A percentile compares a stretch with the other conserved stretches of the same genome.
These are phyloP conservation scores for Coniella lustricola DNA, from an alignment of 2,329 filamentous ascomycete species.

Conservation along the genomic window DNA sequence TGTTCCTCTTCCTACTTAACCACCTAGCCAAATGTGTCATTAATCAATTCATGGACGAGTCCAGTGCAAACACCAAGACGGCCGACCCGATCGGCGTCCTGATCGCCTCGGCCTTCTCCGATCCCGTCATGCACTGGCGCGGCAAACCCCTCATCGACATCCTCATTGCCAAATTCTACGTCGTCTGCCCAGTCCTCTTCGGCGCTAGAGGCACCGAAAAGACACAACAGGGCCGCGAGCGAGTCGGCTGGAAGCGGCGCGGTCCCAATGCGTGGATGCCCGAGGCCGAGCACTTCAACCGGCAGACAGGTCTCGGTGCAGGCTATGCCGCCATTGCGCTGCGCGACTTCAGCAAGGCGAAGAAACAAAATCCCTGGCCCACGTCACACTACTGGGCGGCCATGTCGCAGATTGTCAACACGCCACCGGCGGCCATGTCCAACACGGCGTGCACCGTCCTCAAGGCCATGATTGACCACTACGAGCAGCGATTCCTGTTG, in stretches of 20 bases:
- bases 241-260: slow-evolving; percentile 68
- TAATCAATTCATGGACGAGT: slow-evolving; percentile 57
- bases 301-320: slow-evolving; percentile 75
- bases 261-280: slow-evolving; percentile 49
- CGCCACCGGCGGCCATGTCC: slow-evolving; percentile 59
- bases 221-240: slow-evolving; percentile 57
- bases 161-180: slow-evolving; percentile 73
- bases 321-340: slow-evolving; percentile 80
- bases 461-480: slow-evolving; percentile 63
- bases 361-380: slow-evolving; percentile 66
- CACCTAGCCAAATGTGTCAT: slow-evolving; percentile 63
- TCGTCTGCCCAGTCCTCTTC: slow-evolving; percentile 77
- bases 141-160: slow-evolving; percentile 67
- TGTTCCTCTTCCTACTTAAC: slow-evolving; percentile 67
- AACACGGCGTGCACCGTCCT: slow-evolving; percentile 67
- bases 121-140: slow-evolving; percentile 54
- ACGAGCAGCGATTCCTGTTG: slow-evolving; percentile 66
- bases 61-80: slow-evolving; percentile 47
- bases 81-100: slow-evolving; percentile 69
- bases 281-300: slow-evolving; percentile 69
- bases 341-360: slow-evolving; percentile 69
- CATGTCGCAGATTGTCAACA: slow-evolving; percentile 69
- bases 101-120: slow-evolving; percentile 61
- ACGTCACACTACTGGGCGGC: slow-evolving; percentile 77
- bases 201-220: slow-evolving; percentile 71